phyloP scores from a whole-genome alignment of 192 early-diverging fungal genomes.

The Podila clonocystis region DNA sequence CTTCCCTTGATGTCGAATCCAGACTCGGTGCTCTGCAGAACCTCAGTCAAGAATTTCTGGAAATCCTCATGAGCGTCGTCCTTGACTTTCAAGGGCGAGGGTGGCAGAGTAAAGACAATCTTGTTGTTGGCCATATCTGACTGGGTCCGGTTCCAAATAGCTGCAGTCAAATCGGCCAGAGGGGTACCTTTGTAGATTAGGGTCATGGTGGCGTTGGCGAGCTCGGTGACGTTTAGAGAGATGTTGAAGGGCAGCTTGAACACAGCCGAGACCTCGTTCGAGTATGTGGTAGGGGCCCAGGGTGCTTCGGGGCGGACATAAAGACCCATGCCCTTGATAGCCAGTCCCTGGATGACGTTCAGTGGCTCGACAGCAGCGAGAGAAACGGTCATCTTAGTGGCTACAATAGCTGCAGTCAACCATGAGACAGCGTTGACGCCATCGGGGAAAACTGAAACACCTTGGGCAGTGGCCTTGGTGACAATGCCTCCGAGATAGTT shows the following conservation, averaged over 20 bases:
- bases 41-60: constrained; percentile 23
- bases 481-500: constrained; percentile 36
- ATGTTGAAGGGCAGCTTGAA: constrained; percentile 49
- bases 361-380: constrained; percentile 14
- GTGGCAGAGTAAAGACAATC: constrained; percentile 44
- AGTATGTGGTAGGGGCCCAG: constrained; percentile 33
- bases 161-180: constrained; percentile 30
- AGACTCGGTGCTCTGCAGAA: constrained; percentile 28
- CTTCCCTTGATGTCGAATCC: constrained; percentile 39
- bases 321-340: constrained; percentile 34
- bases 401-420: constrained; percentile 24
- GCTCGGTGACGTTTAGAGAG: constrained; percentile 35
- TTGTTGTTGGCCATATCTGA: constrained; percentile 49
- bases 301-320: constrained; percentile 16
- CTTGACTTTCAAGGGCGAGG: constrained; percentile 31
- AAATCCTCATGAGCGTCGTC: constrained; percentile 41
- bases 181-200: constrained; percentile 40
- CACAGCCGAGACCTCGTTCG: constrained; percentile 25
- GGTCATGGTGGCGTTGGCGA: constrained; percentile 46
- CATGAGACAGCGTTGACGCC: constrained; percentile 34
- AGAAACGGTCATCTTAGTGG: constrained; percentile 32
- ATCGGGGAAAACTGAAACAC: constrained; percentile 45
- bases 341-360: constrained; percentile 39
- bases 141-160: constrained; percentile 36
- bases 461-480: constrained; percentile 20